phyloP scores from a whole-genome alignment of 306 rosid genomes.

The Senna tora region DNA sequence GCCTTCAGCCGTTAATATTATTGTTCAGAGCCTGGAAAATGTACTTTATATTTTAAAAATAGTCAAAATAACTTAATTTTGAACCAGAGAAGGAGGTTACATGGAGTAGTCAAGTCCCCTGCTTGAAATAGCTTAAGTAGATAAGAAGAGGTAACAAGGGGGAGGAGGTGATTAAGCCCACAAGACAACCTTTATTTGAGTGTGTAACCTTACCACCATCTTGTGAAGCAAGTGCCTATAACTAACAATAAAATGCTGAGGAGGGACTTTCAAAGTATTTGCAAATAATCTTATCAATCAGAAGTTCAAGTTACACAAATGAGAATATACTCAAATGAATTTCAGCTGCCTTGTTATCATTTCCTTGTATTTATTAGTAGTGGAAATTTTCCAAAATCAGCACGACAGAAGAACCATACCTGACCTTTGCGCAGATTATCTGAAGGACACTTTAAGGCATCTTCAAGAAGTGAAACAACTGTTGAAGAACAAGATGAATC shows the following conservation, averaged over 20 bases:
- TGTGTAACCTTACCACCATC: background rate
- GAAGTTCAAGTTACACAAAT: background rate
- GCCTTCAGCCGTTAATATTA: background rate
- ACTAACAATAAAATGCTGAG: background rate
- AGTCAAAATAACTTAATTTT: background rate
- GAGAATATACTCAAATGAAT: background rate
- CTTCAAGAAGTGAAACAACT: conserved; percentile 84
- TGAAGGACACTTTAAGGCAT: conserved; percentile 89
- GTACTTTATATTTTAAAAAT: background rate
- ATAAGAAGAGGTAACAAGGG: background rate
- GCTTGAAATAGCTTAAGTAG: background rate
- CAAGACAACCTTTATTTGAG: background rate
- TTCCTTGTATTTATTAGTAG: background rate
- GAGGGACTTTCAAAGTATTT: background rate
- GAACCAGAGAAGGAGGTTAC: background rate
- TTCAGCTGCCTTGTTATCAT: background rate
- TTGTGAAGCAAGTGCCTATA: background rate
- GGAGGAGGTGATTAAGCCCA: background rate
- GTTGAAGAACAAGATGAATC: conserved; percentile 74
- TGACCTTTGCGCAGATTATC: conserved; percentile 97
- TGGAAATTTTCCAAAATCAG: conserved; percentile 16
- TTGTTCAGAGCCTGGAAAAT: too few relatives aligned
- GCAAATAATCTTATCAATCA: background rate
- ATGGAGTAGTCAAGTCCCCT: background rate
- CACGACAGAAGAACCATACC: conserved; percentile 54